These are phyloP conservation scores for Tulasnella sp. DNA, from an alignment of 768 basidiomycete species.

Conservation along the genomic window DNA sequence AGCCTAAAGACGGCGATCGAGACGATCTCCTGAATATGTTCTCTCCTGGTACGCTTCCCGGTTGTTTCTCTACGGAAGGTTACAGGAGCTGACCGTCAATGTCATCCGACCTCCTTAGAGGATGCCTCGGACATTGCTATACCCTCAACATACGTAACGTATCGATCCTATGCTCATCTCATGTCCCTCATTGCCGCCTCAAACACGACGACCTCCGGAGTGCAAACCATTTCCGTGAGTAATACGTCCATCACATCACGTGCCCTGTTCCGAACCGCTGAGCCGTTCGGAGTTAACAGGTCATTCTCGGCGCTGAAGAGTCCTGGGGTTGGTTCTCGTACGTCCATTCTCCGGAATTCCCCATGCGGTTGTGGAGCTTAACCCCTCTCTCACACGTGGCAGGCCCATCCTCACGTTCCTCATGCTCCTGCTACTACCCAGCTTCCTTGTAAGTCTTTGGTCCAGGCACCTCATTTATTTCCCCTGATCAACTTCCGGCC, in stretches of 20 bases:
- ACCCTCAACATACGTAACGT: conserved; percentile 81
- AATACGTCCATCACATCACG: conserved; percentile 41
- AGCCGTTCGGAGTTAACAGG: conserved; percentile 2
- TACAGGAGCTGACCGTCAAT: background rate
- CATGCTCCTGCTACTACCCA: conserved; percentile 83
- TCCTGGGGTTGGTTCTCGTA: conserved; percentile 91
- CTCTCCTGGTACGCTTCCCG: conserved; percentile 54
- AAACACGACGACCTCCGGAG: conserved; percentile 70
- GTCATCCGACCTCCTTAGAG: background rate
- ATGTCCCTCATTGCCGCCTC: conserved; percentile 60
- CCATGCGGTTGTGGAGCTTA: conserved; percentile 26
- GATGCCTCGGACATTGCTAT: conserved; percentile 81
- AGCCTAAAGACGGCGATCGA: conserved; percentile 49
- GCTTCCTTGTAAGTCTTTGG: conserved; percentile 55
- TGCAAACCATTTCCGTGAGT: conserved; percentile 52
- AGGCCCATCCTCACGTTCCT: conserved; percentile 83
- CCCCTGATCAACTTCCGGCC: conserved; percentile 43
- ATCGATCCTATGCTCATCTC: conserved; percentile 67
- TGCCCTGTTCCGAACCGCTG: conserved; percentile 51
- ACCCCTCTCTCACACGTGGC: conserved; percentile 22
- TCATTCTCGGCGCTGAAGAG: conserved; percentile 32
- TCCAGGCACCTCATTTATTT: conserved; percentile 65
- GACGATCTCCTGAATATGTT: conserved; percentile 86
- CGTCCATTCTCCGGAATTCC: conserved; percentile 24
- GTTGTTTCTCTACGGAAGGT: background rate